These are phyloP conservation scores for Mallotus japonicus DNA, from an alignment of 441 rosid species.

Conservation along the genomic window DNA sequence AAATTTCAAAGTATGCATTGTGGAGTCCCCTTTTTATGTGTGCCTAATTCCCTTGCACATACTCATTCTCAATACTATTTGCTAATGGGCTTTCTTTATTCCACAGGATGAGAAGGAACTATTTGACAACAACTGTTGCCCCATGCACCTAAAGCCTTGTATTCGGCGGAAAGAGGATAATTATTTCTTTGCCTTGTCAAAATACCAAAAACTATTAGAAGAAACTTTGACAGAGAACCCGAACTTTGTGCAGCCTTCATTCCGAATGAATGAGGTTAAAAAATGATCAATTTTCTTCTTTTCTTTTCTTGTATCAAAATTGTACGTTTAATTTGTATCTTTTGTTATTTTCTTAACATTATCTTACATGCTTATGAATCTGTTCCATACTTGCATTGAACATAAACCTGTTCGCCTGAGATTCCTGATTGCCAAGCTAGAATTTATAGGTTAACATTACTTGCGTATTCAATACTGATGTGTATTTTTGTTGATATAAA, in stretches of 20 bases:
- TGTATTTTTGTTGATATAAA: neutral
- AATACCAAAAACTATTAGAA: slow-evolving; percentile 80
- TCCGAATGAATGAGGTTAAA: slow-evolving; percentile 80
- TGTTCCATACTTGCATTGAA: neutral
- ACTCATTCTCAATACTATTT: neutral
- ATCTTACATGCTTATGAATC: neutral
- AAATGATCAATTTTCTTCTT: neutral
- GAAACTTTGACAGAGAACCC: slow-evolving; percentile 62
- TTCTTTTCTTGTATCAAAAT: neutral
- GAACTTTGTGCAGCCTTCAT: slow-evolving; percentile 87
- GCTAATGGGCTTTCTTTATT: slow-evolving; percentile 16
- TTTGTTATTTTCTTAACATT: neutral
- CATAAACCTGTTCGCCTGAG: neutral
- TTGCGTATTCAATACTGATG: neutral
- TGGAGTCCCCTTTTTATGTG: neutral
- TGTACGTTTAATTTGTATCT: neutral
- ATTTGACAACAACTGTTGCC: slow-evolving; percentile 71
- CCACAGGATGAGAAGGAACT: slow-evolving; percentile 91
- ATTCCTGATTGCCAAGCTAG: neutral
- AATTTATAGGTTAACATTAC: neutral
- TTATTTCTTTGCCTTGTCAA: slow-evolving; percentile 88
- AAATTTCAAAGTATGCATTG: neutral
- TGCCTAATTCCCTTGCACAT: neutral
- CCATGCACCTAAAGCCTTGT: slow-evolving; percentile 84
- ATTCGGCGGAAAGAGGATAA: slow-evolving; percentile 80